Base-by-base conservation (phyloP, 352 stramenopile genomes). In the Phytophthora lateralis region DNA sequence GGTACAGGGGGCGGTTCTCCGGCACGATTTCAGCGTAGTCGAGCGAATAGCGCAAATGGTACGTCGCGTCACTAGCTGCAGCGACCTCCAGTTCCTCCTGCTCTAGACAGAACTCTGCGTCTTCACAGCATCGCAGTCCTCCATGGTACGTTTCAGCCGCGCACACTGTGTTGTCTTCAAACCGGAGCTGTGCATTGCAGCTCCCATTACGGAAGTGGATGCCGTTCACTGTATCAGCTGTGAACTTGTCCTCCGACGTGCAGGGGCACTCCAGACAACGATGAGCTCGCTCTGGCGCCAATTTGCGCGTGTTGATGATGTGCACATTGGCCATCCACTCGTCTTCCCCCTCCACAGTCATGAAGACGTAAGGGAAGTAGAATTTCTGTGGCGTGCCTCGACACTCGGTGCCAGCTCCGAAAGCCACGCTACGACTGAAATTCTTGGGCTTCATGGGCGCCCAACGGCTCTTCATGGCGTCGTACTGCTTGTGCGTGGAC, bases 311-410 rank as follows among this genome's bases (percentile, higher is more conserved):
- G 75, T 94, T 92, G 70, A 94, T 88, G 30, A 94, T 72, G 63
- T 94, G 85, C 14, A 92, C 80, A 63, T 92, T 94, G 9, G 83
- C 80, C 26, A 90, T 44, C 85, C 82, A 94, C 55, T 92, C 85
- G 60, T 92, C 79, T 49, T 94, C 82, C 11, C 80, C 82, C 8
- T 79, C 75, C 8, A 90, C 73, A 35, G 85, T 94, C 63, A 91
- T 75, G 66, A 92, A 94, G 27, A 80, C 85, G 55, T 91, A 94
- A 21, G 85, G 85, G 50, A 84, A 87, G 60, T 85, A 73, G 44
- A 92, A 92, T 65, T 91, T 66, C 63, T 94, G 85, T 21, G 85
- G 85, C 8, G 85, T 94, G 46, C 82, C 85, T 26, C 85, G 82
- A 54, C 71, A 88, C 67, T 94, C 85, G 8, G 85, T 94, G 43